A percentile compares a stretch with the other conserved stretches of the same genome.
phyloP scores from a whole-genome alignment of 306 rosid species.

The Oxytropis ochrocephala region DNA sequence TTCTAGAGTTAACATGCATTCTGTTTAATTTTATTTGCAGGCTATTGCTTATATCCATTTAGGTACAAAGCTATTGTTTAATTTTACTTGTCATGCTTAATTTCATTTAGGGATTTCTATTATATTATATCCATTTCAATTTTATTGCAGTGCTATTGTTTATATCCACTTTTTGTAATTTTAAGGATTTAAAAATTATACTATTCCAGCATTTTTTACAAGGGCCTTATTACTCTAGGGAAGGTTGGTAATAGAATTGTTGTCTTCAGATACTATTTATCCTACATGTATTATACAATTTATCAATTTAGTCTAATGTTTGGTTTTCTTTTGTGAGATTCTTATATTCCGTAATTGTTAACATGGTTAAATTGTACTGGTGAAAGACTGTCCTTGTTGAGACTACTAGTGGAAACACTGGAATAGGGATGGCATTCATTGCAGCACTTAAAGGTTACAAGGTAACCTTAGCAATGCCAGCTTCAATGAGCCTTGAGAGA shows the following conservation, averaged over 20 bases:
- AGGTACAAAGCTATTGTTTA: too few species aligned
- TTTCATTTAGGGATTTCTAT: too few species aligned
- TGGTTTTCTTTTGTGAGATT: slow-evolving; percentile 14
- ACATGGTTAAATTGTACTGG: neutral
- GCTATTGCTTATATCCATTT: too few species aligned
- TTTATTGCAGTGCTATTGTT: too few species aligned
- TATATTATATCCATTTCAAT: too few species aligned
- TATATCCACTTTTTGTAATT: too few species aligned
- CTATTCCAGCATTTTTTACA: too few species aligned
- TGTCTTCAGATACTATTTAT: neutral
- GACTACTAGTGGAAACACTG: slow-evolving; percentile 71
- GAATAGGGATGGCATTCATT: slow-evolving; percentile 60
- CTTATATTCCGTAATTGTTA: neutral
- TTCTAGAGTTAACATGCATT: too few species aligned
- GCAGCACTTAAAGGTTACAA: slow-evolving; percentile 67
- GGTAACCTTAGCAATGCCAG: slow-evolving; percentile 46
- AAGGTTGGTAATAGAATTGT: slow-evolving; percentile 39
- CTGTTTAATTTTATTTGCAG: too few species aligned
- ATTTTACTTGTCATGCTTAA: too few species aligned
- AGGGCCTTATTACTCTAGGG: slow-evolving; percentile 61
- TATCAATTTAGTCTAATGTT: neutral
- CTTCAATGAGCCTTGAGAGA: slow-evolving; percentile 54
- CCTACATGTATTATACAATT: neutral
- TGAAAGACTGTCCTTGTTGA: slow-evolving; percentile 59
- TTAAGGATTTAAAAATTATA: too few species aligned